These are phyloP conservation scores for Novakomyces olei DNA, from an alignment of 805 yeast genomes.

Conservation along the genomic window DNA sequence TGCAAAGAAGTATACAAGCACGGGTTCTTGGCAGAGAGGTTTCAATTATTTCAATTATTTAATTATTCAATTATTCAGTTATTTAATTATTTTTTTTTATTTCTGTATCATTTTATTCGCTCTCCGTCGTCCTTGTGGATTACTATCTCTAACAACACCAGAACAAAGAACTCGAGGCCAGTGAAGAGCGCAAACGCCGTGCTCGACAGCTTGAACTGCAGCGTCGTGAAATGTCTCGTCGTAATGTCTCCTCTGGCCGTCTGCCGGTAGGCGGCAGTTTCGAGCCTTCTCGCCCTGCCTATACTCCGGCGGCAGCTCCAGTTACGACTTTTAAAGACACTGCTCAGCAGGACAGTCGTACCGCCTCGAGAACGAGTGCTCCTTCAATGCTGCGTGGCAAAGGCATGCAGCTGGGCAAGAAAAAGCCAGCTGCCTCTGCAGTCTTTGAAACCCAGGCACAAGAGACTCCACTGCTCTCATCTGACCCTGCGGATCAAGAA, in stretches of 20 bases:
- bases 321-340: slow-evolving; percentile 8
- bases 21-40: too few species aligned
- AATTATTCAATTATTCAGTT: too few species aligned
- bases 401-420: slow-evolving; percentile 61
- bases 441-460: too few species aligned
- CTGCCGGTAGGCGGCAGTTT: slow-evolving; percentile 6
- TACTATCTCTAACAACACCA: too few species aligned
- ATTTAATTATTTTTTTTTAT: too few species aligned
- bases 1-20: too few species aligned
- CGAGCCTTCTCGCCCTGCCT: slow-evolving; percentile 7
- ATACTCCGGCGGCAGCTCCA: slow-evolving; percentile 6
- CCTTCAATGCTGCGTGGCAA: slow-evolving; percentile 29
- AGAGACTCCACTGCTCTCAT: too few species aligned
- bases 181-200: slow-evolving; percentile 86
- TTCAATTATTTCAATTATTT: too few species aligned
- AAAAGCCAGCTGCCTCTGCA: too few species aligned
- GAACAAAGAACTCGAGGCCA: slow-evolving; percentile 90
- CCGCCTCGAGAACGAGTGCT: slow-evolving; percentile 11
- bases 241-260: slow-evolving; percentile 10
- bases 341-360: slow-evolving; percentile 6
- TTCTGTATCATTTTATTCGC: too few species aligned
- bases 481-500: too few species aligned
- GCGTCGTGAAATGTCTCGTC: slow-evolving; percentile 25
- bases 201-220: slow-evolving; percentile 55
- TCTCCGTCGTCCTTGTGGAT: too few species aligned